phyloP scores from a whole-genome alignment of 129 eudicot species.

The Erigeron canadensis region DNA sequence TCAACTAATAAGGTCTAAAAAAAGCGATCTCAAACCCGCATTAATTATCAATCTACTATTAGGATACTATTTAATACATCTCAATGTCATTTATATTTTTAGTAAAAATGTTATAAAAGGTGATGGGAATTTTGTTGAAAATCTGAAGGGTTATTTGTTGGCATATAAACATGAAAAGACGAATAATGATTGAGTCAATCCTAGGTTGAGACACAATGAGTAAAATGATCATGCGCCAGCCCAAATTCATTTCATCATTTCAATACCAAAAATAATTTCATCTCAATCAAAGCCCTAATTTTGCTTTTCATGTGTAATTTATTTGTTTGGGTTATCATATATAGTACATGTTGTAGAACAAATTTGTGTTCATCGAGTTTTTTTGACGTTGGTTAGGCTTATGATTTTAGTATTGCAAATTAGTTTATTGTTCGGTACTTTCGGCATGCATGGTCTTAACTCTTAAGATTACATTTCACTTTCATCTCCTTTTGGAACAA shows the following conservation, averaged over 20 bases:
- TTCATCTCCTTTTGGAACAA: too few species aligned
- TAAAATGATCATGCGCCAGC: slow-evolving; percentile 40
- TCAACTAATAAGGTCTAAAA: too few species aligned
- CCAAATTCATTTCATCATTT: slow-evolving; percentile 24
- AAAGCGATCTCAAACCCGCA: too few species aligned
- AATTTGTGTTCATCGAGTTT: background rate
- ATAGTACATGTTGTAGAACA: background rate
- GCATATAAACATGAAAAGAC: slow-evolving; percentile 21
- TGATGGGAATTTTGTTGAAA: slow-evolving; percentile 1
- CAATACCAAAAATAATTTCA: slow-evolving; percentile 19
- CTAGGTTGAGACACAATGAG: slow-evolving; percentile 48
- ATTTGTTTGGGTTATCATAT: background rate
- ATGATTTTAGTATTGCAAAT: too few species aligned
- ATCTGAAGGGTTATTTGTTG: slow-evolving; percentile 1
- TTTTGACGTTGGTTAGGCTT: background rate
- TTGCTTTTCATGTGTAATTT: background rate
- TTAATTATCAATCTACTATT: too few species aligned
- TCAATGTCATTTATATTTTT: background rate
- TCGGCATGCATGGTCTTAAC: too few species aligned
- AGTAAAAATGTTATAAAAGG: background rate
- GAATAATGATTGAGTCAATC: slow-evolving; percentile 42
- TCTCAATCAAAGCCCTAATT: slow-evolving; percentile 25
- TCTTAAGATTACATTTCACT: too few species aligned
- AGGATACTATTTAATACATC: background rate
- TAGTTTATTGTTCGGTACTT: too few species aligned